phyloP scores from a whole-genome alignment of 192 early-diverging fungal genomes.

The Coemansia reversa region DNA sequence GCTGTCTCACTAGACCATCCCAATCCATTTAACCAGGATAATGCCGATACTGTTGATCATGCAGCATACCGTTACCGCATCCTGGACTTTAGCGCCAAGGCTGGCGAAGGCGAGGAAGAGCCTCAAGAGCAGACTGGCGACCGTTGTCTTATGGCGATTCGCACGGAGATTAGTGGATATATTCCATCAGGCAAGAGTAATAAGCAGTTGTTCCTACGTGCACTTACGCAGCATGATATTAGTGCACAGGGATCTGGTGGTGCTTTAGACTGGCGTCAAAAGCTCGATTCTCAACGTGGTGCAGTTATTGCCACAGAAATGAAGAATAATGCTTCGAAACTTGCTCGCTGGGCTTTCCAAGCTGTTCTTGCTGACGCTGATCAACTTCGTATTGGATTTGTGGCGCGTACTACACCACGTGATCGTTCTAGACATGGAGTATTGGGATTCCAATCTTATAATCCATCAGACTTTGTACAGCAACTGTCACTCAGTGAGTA shows the following conservation, averaged over 20 bases:
- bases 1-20: constrained; percentile 60
- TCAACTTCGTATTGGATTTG: constrained; percentile 87
- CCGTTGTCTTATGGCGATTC: constrained; percentile 70
- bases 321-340: constrained; percentile 95
- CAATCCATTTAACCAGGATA: constrained; percentile 71
- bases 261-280: constrained; percentile 91
- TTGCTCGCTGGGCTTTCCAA: constrained; percentile 95
- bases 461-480: constrained; percentile 83
- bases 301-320: constrained; percentile 96
- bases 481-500: constrained; percentile 85
- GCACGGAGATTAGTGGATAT: constrained; percentile 87
- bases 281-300: constrained; percentile 91
- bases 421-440: constrained; percentile 80
- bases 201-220: constrained; percentile 65
- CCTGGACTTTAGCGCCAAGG: constrained; percentile 67
- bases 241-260: constrained; percentile 79
- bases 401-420: constrained; percentile 73
- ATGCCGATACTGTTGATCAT: constrained; percentile 57
- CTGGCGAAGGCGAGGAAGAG: constrained; percentile 16
- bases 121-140: constrained; percentile 60
- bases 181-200: constrained; percentile 56
- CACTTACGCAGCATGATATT: constrained; percentile 93
- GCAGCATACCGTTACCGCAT: constrained; percentile 86
- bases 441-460: constrained; percentile 80
- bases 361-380: constrained; percentile 84